phyloP scores from a whole-genome alignment of 148 eudicot genomes.

The Vaccinium vitisidaea region DNA sequence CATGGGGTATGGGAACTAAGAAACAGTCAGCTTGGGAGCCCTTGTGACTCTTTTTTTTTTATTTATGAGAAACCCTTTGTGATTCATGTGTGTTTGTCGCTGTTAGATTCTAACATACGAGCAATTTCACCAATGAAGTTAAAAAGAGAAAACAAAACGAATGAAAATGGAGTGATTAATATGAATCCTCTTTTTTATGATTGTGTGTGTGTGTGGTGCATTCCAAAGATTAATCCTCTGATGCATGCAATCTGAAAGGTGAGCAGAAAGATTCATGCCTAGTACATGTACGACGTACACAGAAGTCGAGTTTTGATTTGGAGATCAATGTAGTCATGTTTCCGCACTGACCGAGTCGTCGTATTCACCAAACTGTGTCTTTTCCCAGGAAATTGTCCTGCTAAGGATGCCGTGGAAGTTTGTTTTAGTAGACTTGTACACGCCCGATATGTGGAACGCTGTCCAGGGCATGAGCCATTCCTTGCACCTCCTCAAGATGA shows the following conservation, averaged over 20 bases:
- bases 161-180: background rate
- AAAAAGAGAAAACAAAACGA: too few relatives aligned
- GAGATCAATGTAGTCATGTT: too few relatives aligned
- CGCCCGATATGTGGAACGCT: conserved; percentile 65
- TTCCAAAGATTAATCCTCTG: background rate
- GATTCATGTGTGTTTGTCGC: background rate
- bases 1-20: background rate
- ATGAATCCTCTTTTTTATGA: background rate
- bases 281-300: background rate
- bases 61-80: background rate
- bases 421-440: conserved; percentile 58
- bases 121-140: background rate
- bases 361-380: background rate
- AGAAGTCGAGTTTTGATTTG: background rate
- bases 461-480: conserved; percentile 74
- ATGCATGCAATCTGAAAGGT: background rate
- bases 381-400: conserved; percentile 38
- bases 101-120: background rate
- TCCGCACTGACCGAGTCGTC: background rate
- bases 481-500: conserved; percentile 51
- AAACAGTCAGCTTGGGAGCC: background rate
- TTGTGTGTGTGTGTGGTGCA: background rate
- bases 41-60: background rate
- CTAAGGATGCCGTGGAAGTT: conserved; percentile 37
- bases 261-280: background rate